Base-by-base conservation (phyloP, 352 stramenopile species). In the Phytophthora lateralis region DNA sequence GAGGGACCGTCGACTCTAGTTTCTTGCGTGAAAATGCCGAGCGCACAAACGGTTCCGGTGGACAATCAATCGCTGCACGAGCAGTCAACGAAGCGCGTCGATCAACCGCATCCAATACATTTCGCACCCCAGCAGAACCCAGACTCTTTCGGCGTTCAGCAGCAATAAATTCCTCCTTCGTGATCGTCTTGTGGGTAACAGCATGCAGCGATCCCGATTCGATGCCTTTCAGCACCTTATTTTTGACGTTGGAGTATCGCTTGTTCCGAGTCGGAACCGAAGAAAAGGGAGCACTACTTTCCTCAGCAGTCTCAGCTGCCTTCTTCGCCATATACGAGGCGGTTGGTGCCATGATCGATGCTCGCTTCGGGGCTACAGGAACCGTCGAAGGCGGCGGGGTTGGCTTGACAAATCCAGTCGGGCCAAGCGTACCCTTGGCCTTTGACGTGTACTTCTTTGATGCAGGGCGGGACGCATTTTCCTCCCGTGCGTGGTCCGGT, bases 161-260 rank as follows among this genome's bases (percentile, higher is more conserved):
- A 45, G 60, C 70, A 17, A 75, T 76, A 37, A 67, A 69, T 3
- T 78, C 61, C 20, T 76, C 63, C 30, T 76, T 77, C 6, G 67
- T 78, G 15, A 78, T 78, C n/a, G 50, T 66, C 17, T 74, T 74
- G 35, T 71, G 61, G 2, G 44, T 39, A 21, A 48, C 49, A 18
- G 46, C 24, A 17, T 59, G 60, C 17, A 39, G 69, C 17, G 39
- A 55, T 18, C 55, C 55, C n/a, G 65, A 59, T 21, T 66, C 41
- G 11, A 78, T 62, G 4, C 53, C 53, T 46, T 69, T 58, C 14
- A 70, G 58, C 9, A 86, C 74, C 20, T 85, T 89, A 53, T 72
- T 86, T 42, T 83, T 72, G n/a, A 89, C 66, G 29, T 72, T 80
- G 1, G 69, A 65, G 35, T 84, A 85, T 38, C 60, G 73, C 39